Conservation (phyloP, 768 basidiomycete genomes). For the Amanita pseudoporphyria region DNA sequence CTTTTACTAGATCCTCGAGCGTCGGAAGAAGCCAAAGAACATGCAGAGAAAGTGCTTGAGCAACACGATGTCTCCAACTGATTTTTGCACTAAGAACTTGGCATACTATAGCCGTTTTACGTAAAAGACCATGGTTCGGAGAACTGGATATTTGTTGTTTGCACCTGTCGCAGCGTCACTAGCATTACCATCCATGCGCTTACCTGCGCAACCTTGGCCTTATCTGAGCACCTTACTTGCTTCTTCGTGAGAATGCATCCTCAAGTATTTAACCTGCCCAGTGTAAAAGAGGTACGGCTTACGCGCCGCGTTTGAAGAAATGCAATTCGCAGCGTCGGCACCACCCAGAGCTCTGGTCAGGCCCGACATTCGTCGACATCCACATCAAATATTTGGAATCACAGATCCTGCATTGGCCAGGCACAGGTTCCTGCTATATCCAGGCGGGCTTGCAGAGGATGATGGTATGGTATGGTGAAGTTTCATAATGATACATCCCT, state of each 20-base stretch:
- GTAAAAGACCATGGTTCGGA: no score
- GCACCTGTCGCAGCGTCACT: no score
- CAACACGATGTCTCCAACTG: slow-evolving; percentile 8
- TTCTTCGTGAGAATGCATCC: neutral
- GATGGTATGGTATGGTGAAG: neutral
- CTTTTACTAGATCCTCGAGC: slow-evolving; percentile 10
- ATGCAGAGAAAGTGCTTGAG: slow-evolving; percentile 11
- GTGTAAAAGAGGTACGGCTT: no score
- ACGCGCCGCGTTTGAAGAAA: no score
- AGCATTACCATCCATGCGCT: no score
- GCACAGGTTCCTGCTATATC: neutral
- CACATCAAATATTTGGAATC: neutral
- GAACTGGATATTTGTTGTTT: no score
- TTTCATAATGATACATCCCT: neutral
- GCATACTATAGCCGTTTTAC: no score
- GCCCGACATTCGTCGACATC: neutral
- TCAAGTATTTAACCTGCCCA: neutral
- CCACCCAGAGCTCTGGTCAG: no score
- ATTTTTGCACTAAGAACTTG: neutral
- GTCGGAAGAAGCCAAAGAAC: slow-evolving; percentile 13
- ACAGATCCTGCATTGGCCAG: neutral
- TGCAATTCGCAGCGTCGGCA: no score
- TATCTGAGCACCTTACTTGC: neutral
- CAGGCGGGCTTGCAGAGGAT: neutral
- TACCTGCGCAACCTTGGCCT: neutral